phyloP scores from a whole-genome alignment of 1,284 basidiomycete genomes.

The Pterulicium gracile region DNA sequence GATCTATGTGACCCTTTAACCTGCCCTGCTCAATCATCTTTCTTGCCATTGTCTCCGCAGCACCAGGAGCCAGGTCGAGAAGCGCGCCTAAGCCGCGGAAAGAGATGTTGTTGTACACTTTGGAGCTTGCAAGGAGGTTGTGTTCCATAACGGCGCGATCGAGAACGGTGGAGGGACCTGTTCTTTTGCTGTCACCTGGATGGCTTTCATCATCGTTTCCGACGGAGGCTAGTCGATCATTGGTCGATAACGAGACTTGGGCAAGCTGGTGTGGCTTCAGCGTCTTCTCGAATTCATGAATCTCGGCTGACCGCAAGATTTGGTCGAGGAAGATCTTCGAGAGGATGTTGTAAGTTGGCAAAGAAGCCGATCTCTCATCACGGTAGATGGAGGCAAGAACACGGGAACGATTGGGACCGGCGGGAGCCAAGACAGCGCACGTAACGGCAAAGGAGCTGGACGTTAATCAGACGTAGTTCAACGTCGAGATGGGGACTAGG shows the following conservation, averaged over 20 bases:
- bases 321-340: constrained; percentile 97
- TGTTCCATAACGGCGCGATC: constrained; percentile 98
- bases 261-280: constrained; percentile 92
- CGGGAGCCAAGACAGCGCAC: constrained; percentile 93
- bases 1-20: constrained; percentile 85
- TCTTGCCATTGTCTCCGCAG: constrained; percentile 88
- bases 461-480: constrained; percentile 8
- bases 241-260: constrained; percentile 72
- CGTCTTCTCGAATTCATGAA: constrained; percentile 81
- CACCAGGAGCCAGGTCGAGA: constrained; percentile 76
- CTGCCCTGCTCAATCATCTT: constrained; percentile 96
- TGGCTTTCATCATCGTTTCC: constrained; percentile 45
- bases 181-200: constrained; percentile 57
- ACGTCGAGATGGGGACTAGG: too few species aligned
- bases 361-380: constrained; percentile 79
- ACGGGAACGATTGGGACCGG: constrained; percentile 90
- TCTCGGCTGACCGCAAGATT: constrained; percentile 82
- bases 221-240: constrained; percentile 61
- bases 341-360: constrained; percentile 82
- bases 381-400: constrained; percentile 87
- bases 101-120: constrained; percentile 92
- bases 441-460: constrained; percentile 84
- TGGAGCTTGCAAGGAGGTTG: constrained; percentile 90
- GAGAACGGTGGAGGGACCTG: constrained; percentile 88
- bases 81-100: constrained; percentile 81